Evolutionary conservation across 2,329 filamentous ascomycete species (phyloP).

Genomic region (Dactylellina parvicollis): DNA sequence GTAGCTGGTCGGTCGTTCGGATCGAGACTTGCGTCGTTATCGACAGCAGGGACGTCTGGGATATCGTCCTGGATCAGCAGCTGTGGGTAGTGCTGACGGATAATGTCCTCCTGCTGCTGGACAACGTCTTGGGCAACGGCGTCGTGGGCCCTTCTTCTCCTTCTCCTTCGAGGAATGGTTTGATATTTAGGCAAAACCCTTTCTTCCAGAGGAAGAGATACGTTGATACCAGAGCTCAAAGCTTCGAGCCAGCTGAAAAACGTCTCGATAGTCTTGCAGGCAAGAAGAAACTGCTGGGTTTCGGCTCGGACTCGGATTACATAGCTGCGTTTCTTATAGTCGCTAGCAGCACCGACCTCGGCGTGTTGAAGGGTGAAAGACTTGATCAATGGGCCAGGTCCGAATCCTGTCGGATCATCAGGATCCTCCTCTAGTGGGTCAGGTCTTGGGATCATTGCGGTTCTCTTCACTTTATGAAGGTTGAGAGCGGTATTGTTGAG

Average conservation of each 20-base stretch:
- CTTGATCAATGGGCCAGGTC: conserved; percentile 68
- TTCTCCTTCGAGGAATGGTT: conserved; percentile 66
- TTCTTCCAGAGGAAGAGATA: conserved; percentile 76
- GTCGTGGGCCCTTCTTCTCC: conserved; percentile 45
- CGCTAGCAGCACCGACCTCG: conserved; percentile 77
- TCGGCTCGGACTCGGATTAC: conserved; percentile 78
- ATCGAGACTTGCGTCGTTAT: conserved; percentile 29
- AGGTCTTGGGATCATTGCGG: conserved; percentile 53
- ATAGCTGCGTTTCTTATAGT: conserved; percentile 75
- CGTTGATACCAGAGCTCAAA: conserved; percentile 77
- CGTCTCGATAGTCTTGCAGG: conserved; percentile 71
- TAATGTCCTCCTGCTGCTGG: conserved; percentile 55
- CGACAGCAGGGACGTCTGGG: conserved; percentile 9
- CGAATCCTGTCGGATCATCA: conserved; percentile 53
- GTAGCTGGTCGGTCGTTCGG: conserved; percentile 37
- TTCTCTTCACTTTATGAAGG: conserved; percentile 70
- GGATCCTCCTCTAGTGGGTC: conserved; percentile 48
- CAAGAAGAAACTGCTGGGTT: conserved; percentile 77
- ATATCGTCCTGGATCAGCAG: conserved; percentile 39
- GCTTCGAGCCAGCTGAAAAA: conserved; percentile 76
- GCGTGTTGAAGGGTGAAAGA: conserved; percentile 79
- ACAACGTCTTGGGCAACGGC: conserved; percentile 18
- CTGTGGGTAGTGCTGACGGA: conserved; percentile 53
- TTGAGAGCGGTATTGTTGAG: conserved; percentile 75
- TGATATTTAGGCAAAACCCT: conserved; percentile 72